A percentile compares a stretch with the other conserved stretches of the same genome.
Conservation (phyloP, 257 asterid genomes). For the Scutellaria minor region DNA sequence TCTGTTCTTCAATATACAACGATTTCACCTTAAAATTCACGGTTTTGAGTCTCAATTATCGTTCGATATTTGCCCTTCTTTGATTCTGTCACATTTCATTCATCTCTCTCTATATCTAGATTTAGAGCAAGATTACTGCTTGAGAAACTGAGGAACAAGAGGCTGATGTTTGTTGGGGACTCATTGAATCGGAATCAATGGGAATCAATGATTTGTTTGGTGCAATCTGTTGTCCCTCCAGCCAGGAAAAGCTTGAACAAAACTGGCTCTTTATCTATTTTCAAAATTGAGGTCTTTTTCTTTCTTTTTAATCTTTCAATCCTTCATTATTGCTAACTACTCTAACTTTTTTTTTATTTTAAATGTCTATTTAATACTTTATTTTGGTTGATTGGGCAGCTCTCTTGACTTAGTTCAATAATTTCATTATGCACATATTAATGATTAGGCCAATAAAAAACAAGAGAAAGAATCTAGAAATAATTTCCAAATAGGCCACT, state of each 20-base stretch:
- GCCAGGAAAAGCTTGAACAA: conserved; percentile 67
- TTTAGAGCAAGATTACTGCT: conserved; percentile 67
- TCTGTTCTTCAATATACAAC: too few relatives aligned
- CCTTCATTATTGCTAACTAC: conserved; percentile 2
- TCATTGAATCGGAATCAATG: conserved; percentile 87
- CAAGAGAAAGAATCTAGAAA: background rate
- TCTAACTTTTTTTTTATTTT: background rate
- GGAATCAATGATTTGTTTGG: conserved; percentile 93
- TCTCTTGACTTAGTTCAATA: background rate
- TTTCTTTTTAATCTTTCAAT: background rate
- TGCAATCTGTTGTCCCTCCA: conserved; percentile 59
- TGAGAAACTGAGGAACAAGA: conserved; percentile 81
- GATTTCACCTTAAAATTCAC: too few relatives aligned
- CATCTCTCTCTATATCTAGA: conserved; percentile 34
- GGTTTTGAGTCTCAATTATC: too few relatives aligned
- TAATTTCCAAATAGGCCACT: too few relatives aligned
- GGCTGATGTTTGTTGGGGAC: conserved; percentile 91
- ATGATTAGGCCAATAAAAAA: conserved; percentile 11
- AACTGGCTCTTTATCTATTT: conserved; percentile 72
- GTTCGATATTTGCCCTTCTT: too few relatives aligned
- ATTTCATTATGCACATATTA: background rate
- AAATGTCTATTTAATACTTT: conserved; percentile 14
- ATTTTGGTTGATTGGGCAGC: conserved; percentile 1
- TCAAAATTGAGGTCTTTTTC: conserved; percentile 64
- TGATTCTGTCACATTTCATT: too few relatives aligned